A percentile compares a stretch with the other conserved stretches of the same genome.
phyloP scores from a whole-genome alignment of 1,139 yeast species.

The Taiozyma onychis region DNA sequence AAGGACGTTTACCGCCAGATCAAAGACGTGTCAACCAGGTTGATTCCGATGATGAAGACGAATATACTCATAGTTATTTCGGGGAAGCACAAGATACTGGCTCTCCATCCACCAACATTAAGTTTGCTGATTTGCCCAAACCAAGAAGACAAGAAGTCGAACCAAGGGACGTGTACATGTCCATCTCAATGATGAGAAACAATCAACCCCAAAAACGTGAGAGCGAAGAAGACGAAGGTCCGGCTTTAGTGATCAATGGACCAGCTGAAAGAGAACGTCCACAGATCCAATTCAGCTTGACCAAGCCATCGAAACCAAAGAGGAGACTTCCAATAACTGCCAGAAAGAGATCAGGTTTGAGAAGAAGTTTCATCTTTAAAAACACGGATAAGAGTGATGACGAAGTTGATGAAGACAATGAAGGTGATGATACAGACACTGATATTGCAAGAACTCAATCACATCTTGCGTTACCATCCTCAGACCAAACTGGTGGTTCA shows the following conservation, averaged over 20 bases:
- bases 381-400: slow-evolving; percentile 9
- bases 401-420: slow-evolving; percentile 23
- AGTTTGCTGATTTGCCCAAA: slow-evolving; percentile 39
- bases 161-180: slow-evolving; percentile 80
- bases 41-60: slow-evolving; percentile 17
- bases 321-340: slow-evolving; percentile 5
- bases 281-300: slow-evolving; percentile 21
- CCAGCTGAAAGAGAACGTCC: slow-evolving; percentile 63
- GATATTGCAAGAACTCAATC: slow-evolving; percentile 31
- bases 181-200: slow-evolving; percentile 71
- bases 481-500: slow-evolving; percentile 32
- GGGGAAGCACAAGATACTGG: neutral
- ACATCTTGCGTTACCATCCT: slow-evolving; percentile 32
- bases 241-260: slow-evolving; percentile 72
- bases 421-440: slow-evolving; percentile 12
- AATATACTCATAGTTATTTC: slow-evolving; percentile 22
- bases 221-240: slow-evolving; percentile 57
- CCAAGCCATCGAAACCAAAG: slow-evolving; percentile 9
- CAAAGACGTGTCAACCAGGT: slow-evolving; percentile 1
- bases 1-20: slow-evolving; percentile 6
- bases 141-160: slow-evolving; percentile 52
- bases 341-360: slow-evolving; percentile 14
- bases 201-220: slow-evolving; percentile 29
- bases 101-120: slow-evolving; percentile 21
- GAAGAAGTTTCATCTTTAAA: slow-evolving; percentile 9